Evolutionary conservation across 2,329 filamentous ascomycete genomes (phyloP).

Genomic region (Diaporthe ilicicola): DNA sequence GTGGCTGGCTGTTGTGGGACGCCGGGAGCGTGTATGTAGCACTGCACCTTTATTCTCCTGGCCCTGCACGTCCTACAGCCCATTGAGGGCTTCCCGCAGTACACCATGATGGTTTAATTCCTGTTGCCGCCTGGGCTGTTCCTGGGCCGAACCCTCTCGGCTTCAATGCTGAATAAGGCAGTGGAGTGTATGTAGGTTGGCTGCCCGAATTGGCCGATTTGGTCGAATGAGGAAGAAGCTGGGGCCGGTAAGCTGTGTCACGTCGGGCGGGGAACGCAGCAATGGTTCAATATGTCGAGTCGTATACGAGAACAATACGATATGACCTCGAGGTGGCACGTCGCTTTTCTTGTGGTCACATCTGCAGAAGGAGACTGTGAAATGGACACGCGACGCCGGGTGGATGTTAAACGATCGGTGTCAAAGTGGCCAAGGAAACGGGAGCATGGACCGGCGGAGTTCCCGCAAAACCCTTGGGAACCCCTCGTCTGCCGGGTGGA

Average conservation of each 20-base stretch:
- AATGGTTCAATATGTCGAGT: background rate
- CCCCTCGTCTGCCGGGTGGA: conserved; percentile 10
- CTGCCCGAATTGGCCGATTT: no score
- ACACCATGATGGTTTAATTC: conserved; percentile 63
- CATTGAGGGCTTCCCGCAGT: conserved; percentile 71
- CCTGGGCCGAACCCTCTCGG: background rate
- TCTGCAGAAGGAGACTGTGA: background rate
- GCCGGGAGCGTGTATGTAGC: background rate
- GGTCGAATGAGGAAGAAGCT: background rate
- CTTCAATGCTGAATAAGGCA: background rate
- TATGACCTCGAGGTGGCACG: background rate
- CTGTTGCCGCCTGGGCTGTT: background rate
- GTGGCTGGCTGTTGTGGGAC: no score
- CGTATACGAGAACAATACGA: background rate
- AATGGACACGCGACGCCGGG: background rate
- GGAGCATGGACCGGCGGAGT: background rate
- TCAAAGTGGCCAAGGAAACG: conserved; percentile 2
- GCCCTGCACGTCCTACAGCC: conserved; percentile 79
- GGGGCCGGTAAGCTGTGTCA: background rate
- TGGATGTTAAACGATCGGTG: conserved; percentile 5
- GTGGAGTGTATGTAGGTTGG: background rate
- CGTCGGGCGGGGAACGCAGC: background rate
- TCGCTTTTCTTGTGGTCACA: background rate
- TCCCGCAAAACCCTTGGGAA: background rate
- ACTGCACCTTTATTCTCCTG: conserved; percentile 74